Evolutionary conservation across 495 filamentous ascomycete species (phyloP), one percentile per base, ranked within the genome.

Genomic region (Daldinia grandis): DNA sequence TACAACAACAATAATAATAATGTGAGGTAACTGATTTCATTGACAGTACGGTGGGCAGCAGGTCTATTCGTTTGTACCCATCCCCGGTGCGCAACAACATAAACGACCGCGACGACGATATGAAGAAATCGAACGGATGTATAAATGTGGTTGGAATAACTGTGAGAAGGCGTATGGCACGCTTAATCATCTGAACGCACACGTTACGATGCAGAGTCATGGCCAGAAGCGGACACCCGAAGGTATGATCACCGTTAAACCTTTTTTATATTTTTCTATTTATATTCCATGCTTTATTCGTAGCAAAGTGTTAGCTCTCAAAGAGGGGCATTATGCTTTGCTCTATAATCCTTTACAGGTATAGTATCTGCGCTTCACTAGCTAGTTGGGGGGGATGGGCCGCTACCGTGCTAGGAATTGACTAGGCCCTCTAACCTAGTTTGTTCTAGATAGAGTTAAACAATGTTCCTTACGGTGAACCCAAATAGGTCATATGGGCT

Each of bases 41-140:
- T 75, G 65, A 77, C 72, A 77, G 75, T 77, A 75, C 68, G 75
- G 75, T 74, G 69, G 68, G 30, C 75, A 75, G 71, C 85, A 96
- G 90, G 95, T 99, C 51, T 99, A 98, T 78, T 97, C 94, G 2
- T 99, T 99, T 77, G 95, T 99, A 51, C 95, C 95, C 1, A 99
- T 99, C 77, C 95, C 95, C 12, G 95, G 95, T 57, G 93, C 95
- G 30, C 94, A 97, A 76, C 95, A 99, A 78, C 94, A 98, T 80
- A 99, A 99, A 85, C 89, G 95, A 51, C 95, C 95, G 21, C 89
- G 95, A 71, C 88, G 95, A 69, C 88, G 95, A 33, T 99, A 97
- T 74, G 95, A 99, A 82, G 95, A 99, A 79, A 99, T 99, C 76
- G 95, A 99, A 84, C 90, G 95, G 64, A 99, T 99, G 95, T 99